These are phyloP conservation scores for Malbranchea cinnamomea DNA, from an alignment of 2,329 filamentous ascomycete genomes.

Conservation along the genomic window DNA sequence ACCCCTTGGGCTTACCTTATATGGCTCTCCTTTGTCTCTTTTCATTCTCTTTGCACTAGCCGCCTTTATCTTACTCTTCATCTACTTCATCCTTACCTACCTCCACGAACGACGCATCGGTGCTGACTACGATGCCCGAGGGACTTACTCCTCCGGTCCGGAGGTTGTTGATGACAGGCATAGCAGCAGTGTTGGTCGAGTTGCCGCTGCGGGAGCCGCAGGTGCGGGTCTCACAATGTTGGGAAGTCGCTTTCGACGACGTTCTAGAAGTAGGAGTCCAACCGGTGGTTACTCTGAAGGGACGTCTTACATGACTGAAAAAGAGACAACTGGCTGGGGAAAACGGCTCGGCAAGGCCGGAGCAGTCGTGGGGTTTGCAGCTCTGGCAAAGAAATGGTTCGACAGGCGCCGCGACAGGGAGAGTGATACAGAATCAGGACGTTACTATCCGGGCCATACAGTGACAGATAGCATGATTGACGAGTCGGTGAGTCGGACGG, in stretches of 20 bases:
- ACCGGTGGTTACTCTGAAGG: conserved; percentile 24
- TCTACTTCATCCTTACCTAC: conserved; percentile 72
- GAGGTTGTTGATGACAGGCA: conserved; percentile 35
- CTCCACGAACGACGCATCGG: conserved; percentile 41
- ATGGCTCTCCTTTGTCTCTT: conserved; percentile 70
- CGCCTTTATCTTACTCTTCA: conserved; percentile 53
- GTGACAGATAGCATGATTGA: conserved; percentile 29
- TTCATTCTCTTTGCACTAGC: conserved; percentile 80
- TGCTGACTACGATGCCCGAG: conserved; percentile 41
- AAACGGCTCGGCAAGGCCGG: conserved; percentile 46
- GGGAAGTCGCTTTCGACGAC: conserved; percentile 19
- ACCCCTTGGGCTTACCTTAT: conserved; percentile 75
- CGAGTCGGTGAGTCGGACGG: conserved; percentile 28
- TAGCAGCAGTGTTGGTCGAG: conserved; percentile 29
- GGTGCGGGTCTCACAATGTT: conserved; percentile 44
- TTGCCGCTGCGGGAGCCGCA: conserved; percentile 40
- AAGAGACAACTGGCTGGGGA: conserved; percentile 47
- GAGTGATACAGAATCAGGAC: conserved; percentile 36
- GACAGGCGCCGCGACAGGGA: conserved; percentile 40
- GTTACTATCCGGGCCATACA: conserved; percentile 38
- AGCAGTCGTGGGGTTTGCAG: conserved; percentile 47
- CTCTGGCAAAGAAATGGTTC: conserved; percentile 44
- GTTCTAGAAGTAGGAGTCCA: conserved; percentile 27
- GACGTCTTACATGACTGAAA: conserved; percentile 50
- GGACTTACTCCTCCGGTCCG: conserved; percentile 39